These are phyloP conservation scores for Penicillium palitans DNA, from an alignment of 2,329 filamentous ascomycete species.

Conservation along the genomic window DNA sequence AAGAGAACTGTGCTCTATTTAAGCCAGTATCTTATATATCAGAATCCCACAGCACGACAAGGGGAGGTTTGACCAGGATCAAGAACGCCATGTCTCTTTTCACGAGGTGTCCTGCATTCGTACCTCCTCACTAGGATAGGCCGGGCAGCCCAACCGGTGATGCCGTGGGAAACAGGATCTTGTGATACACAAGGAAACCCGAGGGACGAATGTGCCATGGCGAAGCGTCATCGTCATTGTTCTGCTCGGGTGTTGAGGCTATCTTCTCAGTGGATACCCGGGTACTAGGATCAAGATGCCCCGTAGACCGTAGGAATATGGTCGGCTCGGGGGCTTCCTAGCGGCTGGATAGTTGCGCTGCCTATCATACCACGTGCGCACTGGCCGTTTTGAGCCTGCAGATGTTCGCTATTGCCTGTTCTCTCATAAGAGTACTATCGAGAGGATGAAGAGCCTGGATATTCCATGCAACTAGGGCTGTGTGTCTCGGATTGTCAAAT, in stretches of 20 bases:
- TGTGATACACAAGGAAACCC: not conserved
- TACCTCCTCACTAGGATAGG: slow-evolving; percentile 6
- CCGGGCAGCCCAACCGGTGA: not conserved
- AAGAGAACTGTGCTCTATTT: not conserved
- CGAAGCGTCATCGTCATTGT: not conserved
- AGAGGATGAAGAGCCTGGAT: not conserved
- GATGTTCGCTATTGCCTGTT: not conserved
- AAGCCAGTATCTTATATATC: not conserved
- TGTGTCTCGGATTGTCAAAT: slow-evolving; percentile 4
- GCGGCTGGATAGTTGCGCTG: not conserved
- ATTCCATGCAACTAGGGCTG: not conserved
- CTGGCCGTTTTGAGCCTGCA: not conserved
- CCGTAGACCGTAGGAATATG: not conserved
- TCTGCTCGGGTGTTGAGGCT: not conserved
- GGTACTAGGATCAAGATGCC: not conserved
- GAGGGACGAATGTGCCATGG: not conserved
- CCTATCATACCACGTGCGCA: not conserved
- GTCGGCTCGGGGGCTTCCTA: not conserved
- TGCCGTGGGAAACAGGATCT: not conserved
- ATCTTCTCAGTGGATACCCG: not conserved
- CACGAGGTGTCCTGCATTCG: slow-evolving; percentile 6
- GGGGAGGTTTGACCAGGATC: not conserved
- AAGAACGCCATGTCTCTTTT: not conserved
- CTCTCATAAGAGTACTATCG: not conserved
- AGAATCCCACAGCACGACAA: not conserved